A percentile compares a stretch with the other conserved stretches of the same genome.
phyloP scores from a whole-genome alignment of 208 protist species.

The Trichomonas gallinae region DNA sequence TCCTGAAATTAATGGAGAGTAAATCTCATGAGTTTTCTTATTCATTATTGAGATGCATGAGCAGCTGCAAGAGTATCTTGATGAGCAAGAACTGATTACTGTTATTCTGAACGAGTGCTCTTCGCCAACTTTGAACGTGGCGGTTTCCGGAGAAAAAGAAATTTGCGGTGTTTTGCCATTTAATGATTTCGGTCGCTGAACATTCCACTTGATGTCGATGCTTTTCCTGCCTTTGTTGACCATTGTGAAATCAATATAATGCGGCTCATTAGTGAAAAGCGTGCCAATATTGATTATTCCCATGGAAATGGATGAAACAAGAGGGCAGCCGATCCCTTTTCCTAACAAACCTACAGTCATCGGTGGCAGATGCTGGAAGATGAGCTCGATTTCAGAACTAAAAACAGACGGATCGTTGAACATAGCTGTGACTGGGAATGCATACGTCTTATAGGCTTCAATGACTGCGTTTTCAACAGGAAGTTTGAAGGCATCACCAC shows the following conservation, averaged over 20 bases:
- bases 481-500: background rate
- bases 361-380: background rate
- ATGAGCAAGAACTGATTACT: background rate
- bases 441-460: background rate
- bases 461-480: background rate
- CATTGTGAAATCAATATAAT: background rate
- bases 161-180: background rate
- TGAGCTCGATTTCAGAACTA: background rate
- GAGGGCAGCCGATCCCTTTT: background rate
- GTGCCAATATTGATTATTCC: background rate
- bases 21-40: background rate
- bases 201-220: background rate
- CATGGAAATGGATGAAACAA: background rate
- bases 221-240: background rate
- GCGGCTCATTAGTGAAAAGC: background rate
- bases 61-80: background rate
- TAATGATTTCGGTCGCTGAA: background rate
- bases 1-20: background rate
- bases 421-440: background rate
- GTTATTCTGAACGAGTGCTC: background rate
- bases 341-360: background rate
- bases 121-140: background rate
- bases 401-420: background rate
- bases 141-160: background rate
- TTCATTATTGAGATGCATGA: background rate